Base-by-base conservation (phyloP, 23 red algal genomes). In the Gracilaria caudata region DNA sequence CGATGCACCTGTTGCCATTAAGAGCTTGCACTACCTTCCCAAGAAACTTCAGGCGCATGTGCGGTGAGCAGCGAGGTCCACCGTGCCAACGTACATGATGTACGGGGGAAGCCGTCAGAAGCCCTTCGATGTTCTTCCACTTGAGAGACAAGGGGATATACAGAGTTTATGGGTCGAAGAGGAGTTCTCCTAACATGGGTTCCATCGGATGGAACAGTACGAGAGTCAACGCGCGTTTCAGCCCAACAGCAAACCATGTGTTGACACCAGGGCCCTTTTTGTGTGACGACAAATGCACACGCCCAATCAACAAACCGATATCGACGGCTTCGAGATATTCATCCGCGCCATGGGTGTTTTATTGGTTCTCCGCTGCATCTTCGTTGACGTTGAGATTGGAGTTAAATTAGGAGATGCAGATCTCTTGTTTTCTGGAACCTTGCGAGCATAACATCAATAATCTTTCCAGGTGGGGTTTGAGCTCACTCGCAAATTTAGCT, bases 11-110 rank as follows among this genome's bases (percentile, higher is more conserved):
- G 12, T 13, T 51, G 49, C 61, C 13, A 65, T 87, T 29, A 35
- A 51, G 26, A 49, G 56, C 28, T 33, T 61, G 3, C 7, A n/a
- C 29, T 49, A 3, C 4, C 34, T 34, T 66, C 8, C 34, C 1
- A 46, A 41, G 40, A 83, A 64, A 40, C 79, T 83, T 6, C 79
- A 83, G 21, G 79, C 55, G 0, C 79, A 83, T 64, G 33, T 83
- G 6, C 41, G 29, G 32, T 71, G 37, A 71, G 37, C 2, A 10
- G 10, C 32, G 32, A 1, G 10, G 34, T 10, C 7, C 26, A 71
- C 33, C 13, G 4, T 3, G 37, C 12, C 60, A 2, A 65, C 3
- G n/a, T n/a, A n/a, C n/a, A n/a, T n/a, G n/a, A n/a, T n/a, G n/a
- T n/a, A n/a, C n/a, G n/a, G n/a, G n/a, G n/a, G n/a, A n/a, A n/a